phyloP scores from a whole-genome alignment of 148 eudicot species.

The Gaultheria prostrata region DNA sequence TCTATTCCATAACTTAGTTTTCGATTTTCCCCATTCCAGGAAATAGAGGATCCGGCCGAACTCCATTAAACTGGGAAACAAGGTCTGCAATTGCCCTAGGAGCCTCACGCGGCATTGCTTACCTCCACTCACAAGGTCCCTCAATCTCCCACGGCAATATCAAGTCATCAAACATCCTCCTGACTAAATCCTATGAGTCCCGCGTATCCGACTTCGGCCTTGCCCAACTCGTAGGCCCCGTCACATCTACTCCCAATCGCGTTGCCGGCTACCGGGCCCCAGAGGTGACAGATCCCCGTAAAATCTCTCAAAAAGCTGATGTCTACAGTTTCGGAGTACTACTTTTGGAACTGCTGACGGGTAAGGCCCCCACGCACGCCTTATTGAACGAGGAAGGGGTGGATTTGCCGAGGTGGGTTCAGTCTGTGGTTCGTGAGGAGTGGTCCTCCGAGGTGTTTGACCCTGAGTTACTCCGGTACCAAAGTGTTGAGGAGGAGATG shows the following conservation, averaged over 20 bases:
- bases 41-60: slow-evolving; percentile 14
- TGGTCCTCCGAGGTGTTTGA: slow-evolving; percentile 96
- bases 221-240: slow-evolving; percentile 33
- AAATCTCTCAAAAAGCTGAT: slow-evolving; percentile 55
- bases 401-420: slow-evolving; percentile 92
- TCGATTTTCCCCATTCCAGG: not conserved
- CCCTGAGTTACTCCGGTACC: slow-evolving; percentile 80
- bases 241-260: slow-evolving; percentile 42
- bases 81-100: slow-evolving; percentile 51
- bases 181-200: slow-evolving; percentile 41
- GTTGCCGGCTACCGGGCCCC: slow-evolving; percentile 83
- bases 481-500: slow-evolving; percentile 73
- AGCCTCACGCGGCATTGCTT: slow-evolving; percentile 49
- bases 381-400: slow-evolving; percentile 86
- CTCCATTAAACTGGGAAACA: slow-evolving; percentile 54
- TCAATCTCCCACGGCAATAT: slow-evolving; percentile 65
- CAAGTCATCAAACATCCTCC: slow-evolving; percentile 62
- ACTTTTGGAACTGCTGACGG: slow-evolving; percentile 73
- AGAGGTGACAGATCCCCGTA: slow-evolving; percentile 68
- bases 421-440: slow-evolving; percentile 67
- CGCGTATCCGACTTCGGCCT: slow-evolving; percentile 57
- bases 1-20: not conserved
- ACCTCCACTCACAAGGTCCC: slow-evolving; percentile 42
- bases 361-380: slow-evolving; percentile 85
- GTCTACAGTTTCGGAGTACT: slow-evolving; percentile 79